Evolutionary conservation across 345 rosid genomes (phyloP).

Genomic region (Durio zibethinus): DNA sequence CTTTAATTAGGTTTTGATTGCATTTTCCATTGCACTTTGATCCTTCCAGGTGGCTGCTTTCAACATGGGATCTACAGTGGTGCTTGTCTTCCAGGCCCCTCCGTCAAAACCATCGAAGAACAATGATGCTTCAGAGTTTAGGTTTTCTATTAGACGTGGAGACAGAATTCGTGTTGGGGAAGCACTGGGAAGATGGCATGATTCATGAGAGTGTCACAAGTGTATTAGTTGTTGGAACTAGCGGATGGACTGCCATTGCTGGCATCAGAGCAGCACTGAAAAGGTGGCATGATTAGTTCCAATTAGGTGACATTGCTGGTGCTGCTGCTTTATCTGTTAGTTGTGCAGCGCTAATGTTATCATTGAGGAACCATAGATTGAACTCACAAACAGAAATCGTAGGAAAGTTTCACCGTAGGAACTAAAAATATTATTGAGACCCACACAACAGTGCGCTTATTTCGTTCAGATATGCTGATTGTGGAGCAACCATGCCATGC

Average conservation of each 20-base stretch:
- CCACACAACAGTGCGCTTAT: neutral
- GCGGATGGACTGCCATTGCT: neutral
- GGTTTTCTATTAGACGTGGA: slow-evolving; percentile 54
- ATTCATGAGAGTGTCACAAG: too few relatives aligned
- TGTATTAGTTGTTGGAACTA: neutral
- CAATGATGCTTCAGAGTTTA: slow-evolving; percentile 44
- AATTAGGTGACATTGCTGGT: neutral
- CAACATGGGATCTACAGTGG: slow-evolving; percentile 94
- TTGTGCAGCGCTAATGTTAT: neutral
- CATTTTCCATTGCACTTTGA: neutral
- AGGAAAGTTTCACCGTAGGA: neutral
- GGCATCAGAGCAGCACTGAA: neutral
- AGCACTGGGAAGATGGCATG: too few relatives aligned
- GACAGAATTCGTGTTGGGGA: slow-evolving; percentile 69
- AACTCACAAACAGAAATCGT: neutral
- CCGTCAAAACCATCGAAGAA: slow-evolving; percentile 34
- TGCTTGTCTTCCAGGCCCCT: slow-evolving; percentile 88
- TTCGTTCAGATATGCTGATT: neutral
- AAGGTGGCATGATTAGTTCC: neutral
- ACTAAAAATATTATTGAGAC: neutral
- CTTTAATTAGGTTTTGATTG: neutral
- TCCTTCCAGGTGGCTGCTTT: slow-evolving; percentile 67
- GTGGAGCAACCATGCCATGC: neutral
- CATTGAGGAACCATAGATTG: neutral
- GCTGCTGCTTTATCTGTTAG: neutral